phyloP scores from a whole-genome alignment of 176 grass and related monocot genomes.

The Hordeum marinum region DNA sequence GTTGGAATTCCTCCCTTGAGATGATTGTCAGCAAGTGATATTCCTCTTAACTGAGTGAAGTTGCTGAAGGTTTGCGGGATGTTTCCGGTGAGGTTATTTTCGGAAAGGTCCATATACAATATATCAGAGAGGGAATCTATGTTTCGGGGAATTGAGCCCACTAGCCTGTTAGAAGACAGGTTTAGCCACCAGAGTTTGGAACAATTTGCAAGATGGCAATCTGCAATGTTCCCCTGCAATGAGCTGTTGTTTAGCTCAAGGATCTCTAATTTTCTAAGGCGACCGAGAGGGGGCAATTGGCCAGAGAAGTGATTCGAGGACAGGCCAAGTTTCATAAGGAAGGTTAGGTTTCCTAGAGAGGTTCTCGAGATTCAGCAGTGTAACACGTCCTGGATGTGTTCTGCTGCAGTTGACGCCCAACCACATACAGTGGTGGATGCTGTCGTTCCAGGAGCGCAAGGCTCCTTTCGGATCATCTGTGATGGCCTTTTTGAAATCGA shows the following conservation, averaged over 20 bases:
- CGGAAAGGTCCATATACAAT: rapidly evolving
- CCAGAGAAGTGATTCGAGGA: background rate
- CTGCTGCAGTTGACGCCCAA: background rate
- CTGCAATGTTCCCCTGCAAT: background rate
- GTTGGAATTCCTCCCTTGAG: background rate
- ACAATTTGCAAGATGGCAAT: no score
- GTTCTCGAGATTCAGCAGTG: rapidly evolving
- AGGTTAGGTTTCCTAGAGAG: background rate
- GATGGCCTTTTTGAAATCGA: background rate
- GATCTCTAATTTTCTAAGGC: rapidly evolving
- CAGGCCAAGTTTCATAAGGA: background rate
- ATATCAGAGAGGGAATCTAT: background rate
- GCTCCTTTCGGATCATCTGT: background rate
- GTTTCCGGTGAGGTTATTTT: background rate
- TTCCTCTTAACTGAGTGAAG: background rate
- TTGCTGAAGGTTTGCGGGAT: background rate
- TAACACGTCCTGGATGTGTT: background rate
- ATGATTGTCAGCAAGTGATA: rapidly evolving
- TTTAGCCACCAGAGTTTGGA: no score
- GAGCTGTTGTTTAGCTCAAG: rapidly evolving
- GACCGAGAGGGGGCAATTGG: background rate
- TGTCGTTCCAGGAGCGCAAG: background rate
- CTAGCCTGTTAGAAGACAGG: background rate
- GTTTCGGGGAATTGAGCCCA: background rate
- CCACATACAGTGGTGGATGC: background rate